Evolutionary conservation across 2,329 filamentous ascomycete species (phyloP).

Genomic region (Aspergillus sp.): DNA sequence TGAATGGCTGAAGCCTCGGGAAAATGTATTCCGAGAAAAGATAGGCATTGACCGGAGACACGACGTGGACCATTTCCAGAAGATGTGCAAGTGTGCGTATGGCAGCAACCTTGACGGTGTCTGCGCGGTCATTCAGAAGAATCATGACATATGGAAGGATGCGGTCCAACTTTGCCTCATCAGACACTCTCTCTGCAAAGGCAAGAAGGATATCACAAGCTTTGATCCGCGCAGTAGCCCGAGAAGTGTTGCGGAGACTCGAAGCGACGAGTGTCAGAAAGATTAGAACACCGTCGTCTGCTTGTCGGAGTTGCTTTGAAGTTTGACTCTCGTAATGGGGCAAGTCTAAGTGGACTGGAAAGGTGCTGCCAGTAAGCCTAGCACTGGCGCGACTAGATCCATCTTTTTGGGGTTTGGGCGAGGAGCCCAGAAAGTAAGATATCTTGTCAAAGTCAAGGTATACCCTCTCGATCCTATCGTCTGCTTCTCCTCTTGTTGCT

Average conservation of each 20-base stretch:
- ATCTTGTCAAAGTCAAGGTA: constrained; percentile 98
- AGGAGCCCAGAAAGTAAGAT: constrained; percentile 83
- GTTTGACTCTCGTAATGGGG: constrained; percentile 77
- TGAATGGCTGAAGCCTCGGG: constrained; percentile 56
- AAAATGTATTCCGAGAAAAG: constrained; percentile 67
- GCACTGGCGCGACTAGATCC: constrained; percentile 30
- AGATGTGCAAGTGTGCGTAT: constrained; percentile 86
- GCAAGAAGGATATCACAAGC: constrained; percentile 90
- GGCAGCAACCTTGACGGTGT: constrained; percentile 81
- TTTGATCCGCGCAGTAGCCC: constrained; percentile 79
- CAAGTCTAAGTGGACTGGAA: constrained; percentile 81
- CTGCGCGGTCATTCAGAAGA: constrained; percentile 75
- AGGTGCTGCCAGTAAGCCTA: constrained; percentile 30
- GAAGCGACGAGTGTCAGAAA: constrained; percentile 87
- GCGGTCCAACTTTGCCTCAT: constrained; percentile 92
- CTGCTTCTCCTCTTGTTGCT: constrained; percentile 77
- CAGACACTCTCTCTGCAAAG: constrained; percentile 85
- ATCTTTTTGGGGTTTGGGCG: constrained; percentile 47
- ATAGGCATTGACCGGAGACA: constrained; percentile 70
- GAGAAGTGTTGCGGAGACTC: constrained; percentile 82
- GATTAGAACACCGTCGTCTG: constrained; percentile 87
- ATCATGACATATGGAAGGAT: constrained; percentile 87
- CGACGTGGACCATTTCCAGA: constrained; percentile 79
- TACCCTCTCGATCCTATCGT: constrained; percentile 90
- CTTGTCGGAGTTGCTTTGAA: constrained; percentile 57